These are phyloP conservation scores for Taiwanofungus camphoratus DNA, from an alignment of 1,284 basidiomycete species.

Conservation along the genomic window DNA sequence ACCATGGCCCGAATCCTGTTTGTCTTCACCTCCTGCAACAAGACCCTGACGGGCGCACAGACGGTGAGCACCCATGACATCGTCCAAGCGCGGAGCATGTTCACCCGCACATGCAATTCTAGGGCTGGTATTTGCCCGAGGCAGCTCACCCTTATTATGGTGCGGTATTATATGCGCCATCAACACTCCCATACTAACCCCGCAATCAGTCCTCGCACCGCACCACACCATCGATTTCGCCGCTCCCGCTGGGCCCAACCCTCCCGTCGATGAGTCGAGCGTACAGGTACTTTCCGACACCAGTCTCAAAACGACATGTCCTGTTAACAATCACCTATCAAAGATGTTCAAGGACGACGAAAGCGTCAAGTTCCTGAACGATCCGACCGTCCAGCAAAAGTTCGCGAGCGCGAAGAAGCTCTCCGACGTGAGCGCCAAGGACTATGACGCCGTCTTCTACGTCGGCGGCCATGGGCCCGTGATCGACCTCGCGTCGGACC, in stretches of 20 bases:
- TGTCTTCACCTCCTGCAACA: constrained; percentile 68
- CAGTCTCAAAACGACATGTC: neutral
- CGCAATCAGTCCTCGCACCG: constrained; percentile 40
- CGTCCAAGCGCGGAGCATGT: neutral
- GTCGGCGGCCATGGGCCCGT: constrained; percentile 74
- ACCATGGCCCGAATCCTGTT: constrained; percentile 52
- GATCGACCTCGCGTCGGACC: constrained; percentile 59
- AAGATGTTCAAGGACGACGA: constrained; percentile 55
- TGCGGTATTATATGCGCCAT: constrained; percentile 5
- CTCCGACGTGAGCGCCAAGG: constrained; percentile 47
- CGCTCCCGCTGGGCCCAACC: constrained; percentile 64
- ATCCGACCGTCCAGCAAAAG: constrained; percentile 50
- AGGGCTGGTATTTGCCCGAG: constrained; percentile 72
- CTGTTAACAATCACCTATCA: constrained; percentile 22
- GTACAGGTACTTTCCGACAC: constrained; percentile 36
- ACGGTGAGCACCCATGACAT: constrained; percentile 38
- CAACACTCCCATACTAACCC: neutral
- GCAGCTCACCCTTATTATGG: constrained; percentile 78
- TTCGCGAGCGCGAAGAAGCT: constrained; percentile 59
- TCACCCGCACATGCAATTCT: neutral
- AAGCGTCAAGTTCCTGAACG: constrained; percentile 56
- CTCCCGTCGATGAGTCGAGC: constrained; percentile 63
- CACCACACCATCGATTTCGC: constrained; percentile 64
- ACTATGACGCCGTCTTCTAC: constrained; percentile 76
- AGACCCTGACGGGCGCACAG: constrained; percentile 49